phyloP scores from a whole-genome alignment of 163 green algal genomes.

The Prototheca wickerhamii region DNA sequence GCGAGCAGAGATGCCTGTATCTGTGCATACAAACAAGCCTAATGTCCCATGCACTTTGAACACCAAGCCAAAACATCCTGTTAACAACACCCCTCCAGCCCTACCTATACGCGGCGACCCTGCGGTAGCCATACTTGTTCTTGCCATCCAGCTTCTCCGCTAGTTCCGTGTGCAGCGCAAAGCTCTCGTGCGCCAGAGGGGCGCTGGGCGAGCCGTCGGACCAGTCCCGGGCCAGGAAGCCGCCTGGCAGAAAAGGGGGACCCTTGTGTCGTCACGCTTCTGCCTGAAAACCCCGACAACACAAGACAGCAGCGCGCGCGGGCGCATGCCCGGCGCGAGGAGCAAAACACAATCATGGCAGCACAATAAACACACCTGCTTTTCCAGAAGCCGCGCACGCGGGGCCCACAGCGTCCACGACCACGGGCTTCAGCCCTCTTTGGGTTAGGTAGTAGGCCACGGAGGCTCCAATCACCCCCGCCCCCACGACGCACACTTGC shows the following conservation, averaged over 20 bases:
- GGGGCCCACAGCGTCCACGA: slow-evolving; percentile 55
- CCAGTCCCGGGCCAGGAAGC: slow-evolving; percentile 78
- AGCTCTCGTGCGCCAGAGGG: slow-evolving; percentile 50
- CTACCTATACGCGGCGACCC: slow-evolving; percentile 26
- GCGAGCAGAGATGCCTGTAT: too few species aligned
- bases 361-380: slow-evolving; percentile 49
- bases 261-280: too few species aligned
- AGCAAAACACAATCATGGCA: not conserved
- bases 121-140: slow-evolving; percentile 44
- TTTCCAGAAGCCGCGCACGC: slow-evolving; percentile 62
- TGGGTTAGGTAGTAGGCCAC: slow-evolving; percentile 61
- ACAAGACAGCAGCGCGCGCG: not conserved
- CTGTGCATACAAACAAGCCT: too few species aligned
- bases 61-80: too few species aligned
- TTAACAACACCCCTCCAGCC: too few species aligned
- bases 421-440: slow-evolving; percentile 30
- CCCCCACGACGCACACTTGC: slow-evolving; percentile 60
- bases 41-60: too few species aligned
- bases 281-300: not conserved
- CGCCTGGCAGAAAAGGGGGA: slow-evolving; percentile 37
- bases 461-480: slow-evolving; percentile 62
- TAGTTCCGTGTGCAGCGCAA: slow-evolving; percentile 40
- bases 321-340: not conserved
- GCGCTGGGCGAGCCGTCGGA: slow-evolving; percentile 45
- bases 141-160: slow-evolving; percentile 22